Conservation (phyloP, 2,329 filamentous ascomycete genomes). For the Pseudogymnoascus sp. region DNA sequence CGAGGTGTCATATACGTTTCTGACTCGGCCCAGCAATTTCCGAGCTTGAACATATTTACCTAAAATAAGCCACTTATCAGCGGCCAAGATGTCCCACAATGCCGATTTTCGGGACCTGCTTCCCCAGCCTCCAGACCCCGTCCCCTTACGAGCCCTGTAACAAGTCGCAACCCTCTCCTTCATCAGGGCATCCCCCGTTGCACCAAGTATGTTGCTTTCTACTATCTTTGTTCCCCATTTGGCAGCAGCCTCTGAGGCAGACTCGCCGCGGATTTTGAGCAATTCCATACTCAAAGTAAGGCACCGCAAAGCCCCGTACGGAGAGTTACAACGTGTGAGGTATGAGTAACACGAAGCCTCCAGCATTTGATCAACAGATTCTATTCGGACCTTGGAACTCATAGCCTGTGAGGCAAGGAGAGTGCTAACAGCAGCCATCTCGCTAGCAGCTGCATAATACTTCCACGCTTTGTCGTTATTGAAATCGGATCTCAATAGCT, state of each 20-base stretch:
- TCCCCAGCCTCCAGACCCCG: slow-evolving; percentile 60
- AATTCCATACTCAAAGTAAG: slow-evolving; percentile 73
- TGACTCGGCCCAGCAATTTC: slow-evolving; percentile 64
- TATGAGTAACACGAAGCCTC: slow-evolving; percentile 92
- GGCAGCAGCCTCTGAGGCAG: slow-evolving; percentile 76
- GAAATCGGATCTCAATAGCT: slow-evolving; percentile 81
- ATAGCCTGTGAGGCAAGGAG: slow-evolving; percentile 67
- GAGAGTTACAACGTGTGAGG: slow-evolving; percentile 69
- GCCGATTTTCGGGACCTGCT: slow-evolving; percentile 74
- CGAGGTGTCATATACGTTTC: slow-evolving; percentile 44
- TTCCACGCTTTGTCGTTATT: slow-evolving; percentile 95
- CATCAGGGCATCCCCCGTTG: slow-evolving; percentile 70
- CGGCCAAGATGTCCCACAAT: slow-evolving; percentile 76
- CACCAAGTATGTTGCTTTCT: slow-evolving; percentile 66
- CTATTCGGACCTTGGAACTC: slow-evolving; percentile 66
- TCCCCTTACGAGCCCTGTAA: slow-evolving; percentile 65
- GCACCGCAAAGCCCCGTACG: slow-evolving; percentile 73
- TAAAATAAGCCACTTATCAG: slow-evolving; percentile 74
- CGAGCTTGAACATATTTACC: slow-evolving; percentile 72
- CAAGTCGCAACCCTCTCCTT: slow-evolving; percentile 80
- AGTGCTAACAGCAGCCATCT: slow-evolving; percentile 84
- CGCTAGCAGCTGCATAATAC: slow-evolving; percentile 85
- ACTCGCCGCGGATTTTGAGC: slow-evolving; percentile 68
- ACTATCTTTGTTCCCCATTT: slow-evolving; percentile 75
- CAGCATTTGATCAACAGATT: slow-evolving; percentile 77